Evolutionary conservation across 1,284 basidiomycete species (phyloP).

Genomic region (Malassezia caprae): DNA sequence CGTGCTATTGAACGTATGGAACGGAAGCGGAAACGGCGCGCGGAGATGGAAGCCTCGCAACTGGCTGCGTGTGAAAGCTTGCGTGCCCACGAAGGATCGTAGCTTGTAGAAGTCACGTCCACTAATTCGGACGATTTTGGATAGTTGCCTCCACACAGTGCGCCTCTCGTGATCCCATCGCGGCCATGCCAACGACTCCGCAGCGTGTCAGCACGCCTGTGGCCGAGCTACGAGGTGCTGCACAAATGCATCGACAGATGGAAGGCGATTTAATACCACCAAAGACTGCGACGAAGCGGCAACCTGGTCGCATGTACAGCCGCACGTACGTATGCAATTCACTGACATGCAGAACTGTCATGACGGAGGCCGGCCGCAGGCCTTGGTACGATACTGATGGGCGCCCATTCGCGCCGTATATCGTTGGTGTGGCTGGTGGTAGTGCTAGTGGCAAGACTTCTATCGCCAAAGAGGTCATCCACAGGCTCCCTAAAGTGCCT

Average conservation of each 20-base stretch:
- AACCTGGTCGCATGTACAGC: conserved; percentile 30
- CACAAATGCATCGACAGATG: not conserved
- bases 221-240: not conserved
- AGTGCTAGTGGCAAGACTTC: conserved; percentile 67
- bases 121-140: not conserved
- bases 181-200: not conserved
- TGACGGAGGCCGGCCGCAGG: conserved; percentile 30
- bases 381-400: conserved; percentile 57
- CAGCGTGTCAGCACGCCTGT: conserved; percentile 2
- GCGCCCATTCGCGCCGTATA: conserved; percentile 48
- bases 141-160: not conserved
- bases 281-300: not conserved
- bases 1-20: conserved; percentile 27
- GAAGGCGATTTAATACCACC: not conserved
- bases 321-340: conserved; percentile 10
- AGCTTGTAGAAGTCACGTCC: not conserved
- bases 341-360: conserved; percentile 21
- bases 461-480: conserved; percentile 35
- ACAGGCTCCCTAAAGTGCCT: conserved; percentile 37
- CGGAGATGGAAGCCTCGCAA: not conserved
- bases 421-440: conserved; percentile 19
- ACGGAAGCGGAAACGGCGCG: conserved; percentile 3
- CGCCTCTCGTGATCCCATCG: not conserved
- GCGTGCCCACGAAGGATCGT: too few species aligned
- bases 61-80: not conserved